These are phyloP conservation scores for Drechslerella coelobrocha DNA, from an alignment of 2,329 filamentous ascomycete genomes.

Conservation along the genomic window DNA sequence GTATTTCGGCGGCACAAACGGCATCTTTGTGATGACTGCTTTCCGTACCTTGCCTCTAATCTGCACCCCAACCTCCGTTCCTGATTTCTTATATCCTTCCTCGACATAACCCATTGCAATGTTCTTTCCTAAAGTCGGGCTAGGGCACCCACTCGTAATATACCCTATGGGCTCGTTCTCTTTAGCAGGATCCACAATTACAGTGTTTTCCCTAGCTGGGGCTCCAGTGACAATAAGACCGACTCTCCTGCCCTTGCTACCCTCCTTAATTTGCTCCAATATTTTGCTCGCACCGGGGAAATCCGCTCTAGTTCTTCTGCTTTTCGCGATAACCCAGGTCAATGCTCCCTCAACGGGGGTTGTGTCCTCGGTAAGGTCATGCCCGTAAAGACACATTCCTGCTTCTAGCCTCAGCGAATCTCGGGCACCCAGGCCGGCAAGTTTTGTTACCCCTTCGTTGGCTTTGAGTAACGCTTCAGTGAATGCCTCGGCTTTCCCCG, in stretches of 20 bases:
- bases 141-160: slow-evolving; percentile 89
- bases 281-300: slow-evolving; percentile 87
- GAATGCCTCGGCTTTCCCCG: slow-evolving; percentile 69
- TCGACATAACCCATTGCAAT: slow-evolving; percentile 95
- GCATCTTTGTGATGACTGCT: slow-evolving; percentile 84
- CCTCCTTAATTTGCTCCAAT: slow-evolving; percentile 66
- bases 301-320: slow-evolving; percentile 67
- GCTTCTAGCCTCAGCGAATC: slow-evolving; percentile 94
- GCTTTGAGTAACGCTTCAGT: slow-evolving; percentile 73
- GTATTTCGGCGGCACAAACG: slow-evolving; percentile 82
- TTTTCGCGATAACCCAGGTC: slow-evolving; percentile 83
- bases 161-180: slow-evolving; percentile 72
- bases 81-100: slow-evolving; percentile 80
- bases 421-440: slow-evolving; percentile 87
- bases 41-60: slow-evolving; percentile 78
- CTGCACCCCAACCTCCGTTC: slow-evolving; percentile 78
- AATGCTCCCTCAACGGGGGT: slow-evolving; percentile 72
- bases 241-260: slow-evolving; percentile 73
- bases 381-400: slow-evolving; percentile 99
- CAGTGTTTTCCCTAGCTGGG: slow-evolving; percentile 85
- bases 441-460: slow-evolving; percentile 67
- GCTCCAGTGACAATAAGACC: slow-evolving; percentile 84
- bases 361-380: slow-evolving; percentile 83
- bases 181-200: slow-evolving; percentile 70
- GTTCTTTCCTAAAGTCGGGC: slow-evolving; percentile 83